phyloP scores from a whole-genome alignment of 768 basidiomycete species.

The Cystofilobasidium bisporidii region DNA sequence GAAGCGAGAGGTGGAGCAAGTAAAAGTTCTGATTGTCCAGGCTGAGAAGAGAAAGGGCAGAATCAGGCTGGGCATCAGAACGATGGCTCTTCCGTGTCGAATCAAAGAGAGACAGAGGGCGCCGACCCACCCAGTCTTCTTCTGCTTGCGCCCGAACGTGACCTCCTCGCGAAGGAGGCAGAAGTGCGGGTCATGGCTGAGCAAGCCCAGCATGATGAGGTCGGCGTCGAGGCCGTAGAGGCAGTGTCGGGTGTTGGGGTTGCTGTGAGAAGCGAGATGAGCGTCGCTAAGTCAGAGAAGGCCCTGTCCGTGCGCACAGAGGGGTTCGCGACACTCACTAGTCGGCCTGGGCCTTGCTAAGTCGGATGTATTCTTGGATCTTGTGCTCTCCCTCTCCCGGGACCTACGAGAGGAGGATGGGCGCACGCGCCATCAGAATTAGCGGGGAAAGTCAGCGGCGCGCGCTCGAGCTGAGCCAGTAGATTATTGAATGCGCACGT shows the following conservation, averaged over 20 bases:
- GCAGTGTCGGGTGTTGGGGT: constrained; percentile 94
- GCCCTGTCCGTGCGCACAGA: neutral
- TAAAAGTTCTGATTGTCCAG: constrained; percentile 83
- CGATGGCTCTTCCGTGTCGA: neutral
- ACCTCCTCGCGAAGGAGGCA: constrained; percentile 96
- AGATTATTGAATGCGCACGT: constrained; percentile 50
- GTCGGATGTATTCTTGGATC: constrained; percentile 97
- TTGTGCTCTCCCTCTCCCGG: constrained; percentile 99
- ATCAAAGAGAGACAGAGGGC: neutral
- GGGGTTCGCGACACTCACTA: constrained; percentile 43
- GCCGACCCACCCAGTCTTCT: constrained; percentile 53
- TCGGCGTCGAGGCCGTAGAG: constrained; percentile 97
- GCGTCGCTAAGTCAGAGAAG: neutral
- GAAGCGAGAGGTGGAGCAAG: constrained; percentile 80
- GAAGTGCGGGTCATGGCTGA: constrained; percentile 98
- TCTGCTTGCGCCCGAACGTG: constrained; percentile 79
- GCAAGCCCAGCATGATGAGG: constrained; percentile 90
- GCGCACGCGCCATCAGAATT: neutral
- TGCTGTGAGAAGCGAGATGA: constrained; percentile 37
- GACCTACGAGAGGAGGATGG: constrained; percentile 38
- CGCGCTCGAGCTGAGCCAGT: too few relatives aligned
- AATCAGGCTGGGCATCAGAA: neutral
- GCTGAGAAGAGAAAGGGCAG: constrained; percentile 32
- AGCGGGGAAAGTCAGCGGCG: too few relatives aligned
- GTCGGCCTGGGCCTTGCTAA: constrained; percentile 85